Conservation (phyloP, 2,329 filamentous ascomycete species). For the Zopfia rhizophila region DNA sequence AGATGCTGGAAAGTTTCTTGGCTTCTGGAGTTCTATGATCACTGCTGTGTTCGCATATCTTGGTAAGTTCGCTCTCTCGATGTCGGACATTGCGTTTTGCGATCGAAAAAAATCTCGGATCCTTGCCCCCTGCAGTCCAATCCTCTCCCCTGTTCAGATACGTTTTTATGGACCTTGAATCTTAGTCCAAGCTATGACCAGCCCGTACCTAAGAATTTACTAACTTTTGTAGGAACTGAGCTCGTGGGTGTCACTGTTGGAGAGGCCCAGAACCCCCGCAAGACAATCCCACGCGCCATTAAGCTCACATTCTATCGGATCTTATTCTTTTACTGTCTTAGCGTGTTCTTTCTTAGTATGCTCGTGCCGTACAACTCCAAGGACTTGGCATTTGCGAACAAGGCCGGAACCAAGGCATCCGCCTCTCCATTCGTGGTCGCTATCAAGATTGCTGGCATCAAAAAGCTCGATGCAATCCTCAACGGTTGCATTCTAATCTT, state of each 20-base stretch:
- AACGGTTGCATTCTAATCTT: conserved; percentile 80
- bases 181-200: not conserved
- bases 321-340: conserved; percentile 80
- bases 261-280: conserved; percentile 81
- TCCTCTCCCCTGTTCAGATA: no score
- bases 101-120: no score
- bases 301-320: conserved; percentile 85
- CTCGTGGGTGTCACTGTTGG: conserved; percentile 81
- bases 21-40: conserved; percentile 75
- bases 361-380: conserved; percentile 76
- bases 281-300: conserved; percentile 80
- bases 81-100: no score
- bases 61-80: conserved; percentile 59
- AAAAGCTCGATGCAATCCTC: conserved; percentile 71
- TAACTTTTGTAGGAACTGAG: conserved; percentile 59
- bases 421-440: conserved; percentile 82
- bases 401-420: conserved; percentile 60
- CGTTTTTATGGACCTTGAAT: no score
- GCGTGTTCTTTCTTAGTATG: conserved; percentile 79
- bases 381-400: conserved; percentile 69
- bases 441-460: conserved; percentile 71
- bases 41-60: conserved; percentile 83
- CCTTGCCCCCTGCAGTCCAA: no score
- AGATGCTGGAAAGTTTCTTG: conserved; percentile 54
- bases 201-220: not conserved